Conservation (phyloP, 2,329 filamentous ascomycete species). For the Cladosporium velox region DNA sequence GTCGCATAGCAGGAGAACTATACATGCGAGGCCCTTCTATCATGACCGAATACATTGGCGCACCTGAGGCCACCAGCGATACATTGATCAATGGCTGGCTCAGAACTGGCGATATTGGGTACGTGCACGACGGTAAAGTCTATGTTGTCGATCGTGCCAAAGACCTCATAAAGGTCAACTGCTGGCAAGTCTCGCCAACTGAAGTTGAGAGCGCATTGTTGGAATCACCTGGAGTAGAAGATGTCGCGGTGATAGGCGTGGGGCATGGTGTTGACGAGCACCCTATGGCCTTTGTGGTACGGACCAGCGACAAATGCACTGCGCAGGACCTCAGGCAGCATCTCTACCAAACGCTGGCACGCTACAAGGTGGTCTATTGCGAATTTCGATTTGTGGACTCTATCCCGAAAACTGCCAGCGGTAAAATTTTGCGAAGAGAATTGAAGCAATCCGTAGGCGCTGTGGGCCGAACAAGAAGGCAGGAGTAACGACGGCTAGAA, state of each 20-base stretch:
- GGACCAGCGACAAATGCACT: conserved; percentile 22
- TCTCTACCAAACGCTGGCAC: conserved; percentile 36
- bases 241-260: conserved; percentile 33
- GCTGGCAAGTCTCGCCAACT: conserved; percentile 38
- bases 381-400: conserved; percentile 31
- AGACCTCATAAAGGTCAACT: conserved; percentile 41
- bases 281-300: conserved; percentile 29
- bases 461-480: background rate
- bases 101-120: conserved; percentile 40
- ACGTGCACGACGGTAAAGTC: conserved; percentile 34
- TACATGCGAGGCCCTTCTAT: conserved; percentile 43
- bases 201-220: conserved; percentile 38
- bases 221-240: conserved; percentile 28
- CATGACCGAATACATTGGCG: conserved; percentile 44
- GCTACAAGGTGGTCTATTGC: conserved; percentile 39
- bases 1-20: conserved; percentile 43
- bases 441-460: conserved; percentile 13
- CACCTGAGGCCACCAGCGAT: conserved; percentile 31
- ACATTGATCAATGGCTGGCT: conserved; percentile 24
- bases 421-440: conserved; percentile 35
- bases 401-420: conserved; percentile 37
- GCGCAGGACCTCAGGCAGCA: conserved; percentile 34
- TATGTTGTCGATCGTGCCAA: conserved; percentile 39
- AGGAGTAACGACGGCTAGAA: background rate
- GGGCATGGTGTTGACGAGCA: conserved; percentile 23